These are phyloP conservation scores for Teratosphaeria zuluensis DNA, from an alignment of 2,329 filamentous ascomycete genomes.

Conservation along the genomic window DNA sequence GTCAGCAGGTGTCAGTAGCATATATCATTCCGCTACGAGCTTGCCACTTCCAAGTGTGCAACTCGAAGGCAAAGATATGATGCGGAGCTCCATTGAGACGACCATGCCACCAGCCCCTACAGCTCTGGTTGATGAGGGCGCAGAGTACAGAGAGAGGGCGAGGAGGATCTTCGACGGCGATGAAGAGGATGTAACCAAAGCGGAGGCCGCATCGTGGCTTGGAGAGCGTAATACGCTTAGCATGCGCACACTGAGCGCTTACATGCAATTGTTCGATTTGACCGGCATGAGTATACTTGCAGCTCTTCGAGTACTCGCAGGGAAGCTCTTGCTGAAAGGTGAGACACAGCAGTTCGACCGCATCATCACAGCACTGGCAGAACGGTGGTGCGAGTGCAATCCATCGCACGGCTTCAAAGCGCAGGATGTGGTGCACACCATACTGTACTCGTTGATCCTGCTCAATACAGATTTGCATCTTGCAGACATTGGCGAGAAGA, in stretches of 20 bases:
- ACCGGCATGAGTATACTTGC: conserved; percentile 67
- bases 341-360: conserved; percentile 97
- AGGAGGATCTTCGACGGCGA: conserved; percentile 74
- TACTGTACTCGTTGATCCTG: conserved; percentile 90
- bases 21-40: conserved; percentile 12
- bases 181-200: conserved; percentile 69
- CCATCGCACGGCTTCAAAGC: conserved; percentile 86
- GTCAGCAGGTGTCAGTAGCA: conserved; percentile 3
- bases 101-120: conserved; percentile 4
- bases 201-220: conserved; percentile 77
- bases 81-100: conserved; percentile 24
- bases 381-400: conserved; percentile 89
- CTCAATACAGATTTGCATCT: conserved; percentile 93
- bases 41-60: conserved; percentile 29
- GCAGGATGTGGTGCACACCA: conserved; percentile 88
- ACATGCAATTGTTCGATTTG: conserved; percentile 91
- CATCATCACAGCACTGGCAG: conserved; percentile 80
- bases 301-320: conserved; percentile 71
- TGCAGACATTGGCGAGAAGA: conserved; percentile 90
- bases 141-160: conserved; percentile 68
- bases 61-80: conserved; percentile 37
- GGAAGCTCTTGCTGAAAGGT: conserved; percentile 69
- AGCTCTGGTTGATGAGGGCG: conserved; percentile 21
- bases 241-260: conserved; percentile 55
- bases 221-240: conserved; percentile 56